Base-by-base conservation (phyloP, 31 red algal species). In the Asparagopsis taxiformis region DNA sequence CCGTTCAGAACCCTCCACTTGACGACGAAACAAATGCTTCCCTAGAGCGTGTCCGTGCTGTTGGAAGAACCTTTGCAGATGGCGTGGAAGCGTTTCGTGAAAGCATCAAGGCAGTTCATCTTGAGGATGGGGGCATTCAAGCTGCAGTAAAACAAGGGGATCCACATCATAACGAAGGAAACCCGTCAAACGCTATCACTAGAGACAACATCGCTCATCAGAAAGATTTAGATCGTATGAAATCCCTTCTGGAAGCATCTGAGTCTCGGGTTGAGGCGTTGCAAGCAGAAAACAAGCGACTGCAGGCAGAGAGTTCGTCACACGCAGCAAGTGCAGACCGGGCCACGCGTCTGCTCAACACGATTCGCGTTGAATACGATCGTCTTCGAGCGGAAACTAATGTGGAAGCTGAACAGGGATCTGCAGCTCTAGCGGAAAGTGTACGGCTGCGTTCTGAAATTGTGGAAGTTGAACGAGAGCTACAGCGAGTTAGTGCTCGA, bases 171-270 rank as follows among this genome's bases (percentile, higher is more conserved):
- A 43, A 61, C 61, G 60, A 61, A 3, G 58, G 39, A 28, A 79
- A 34, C 25, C 25, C 20, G 19, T 29, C 61, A 13, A 61, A 52
- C 46, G 50, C 43, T 16, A 26, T 67, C 16, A 55, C 74, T 0
- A 67, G 39, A 1, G 23, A 20, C 44, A 19, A 65, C 1, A 30
- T 15, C 54, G 35, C 60, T 16, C 58, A 66, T 41, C 25, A 60
- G 20, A 46, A 79, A 9, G 58, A 79, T 23, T 43, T 83, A 24
- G 68, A 51, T 59, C 52, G 79, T 21, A 65, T 83, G 1, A 60
- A 55, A 22, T 44, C 79, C 3, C 65, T 83, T 51, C 65, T 83
- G 25, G 79, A 71, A 56, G 79, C 79, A 31, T 61, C 79, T 19
- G 67, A 83, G 23, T 20, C 68, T 13, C 66, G 79, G 36, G 67